Base-by-base conservation (phyloP, 2,329 filamentous ascomycete genomes). In the Ambrosiella xylebori region DNA sequence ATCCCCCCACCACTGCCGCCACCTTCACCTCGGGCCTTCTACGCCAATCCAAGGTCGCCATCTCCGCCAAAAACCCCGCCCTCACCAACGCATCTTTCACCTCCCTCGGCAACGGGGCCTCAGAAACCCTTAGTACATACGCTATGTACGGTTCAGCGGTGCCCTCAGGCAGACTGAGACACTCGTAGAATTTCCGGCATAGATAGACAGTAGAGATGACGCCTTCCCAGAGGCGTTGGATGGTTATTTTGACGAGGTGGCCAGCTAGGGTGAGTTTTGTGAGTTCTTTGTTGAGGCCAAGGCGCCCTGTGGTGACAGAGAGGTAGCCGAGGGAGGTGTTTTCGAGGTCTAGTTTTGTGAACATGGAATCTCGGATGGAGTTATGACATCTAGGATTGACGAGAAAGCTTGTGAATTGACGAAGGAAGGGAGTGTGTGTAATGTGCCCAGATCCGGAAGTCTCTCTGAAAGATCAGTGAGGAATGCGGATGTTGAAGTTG, bases 11-110 rank as follows among this genome's bases (percentile, higher is more conserved):
- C 27, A 3, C 27, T 27, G 27, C 3, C 27, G 27, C 4, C 27
- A 27, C 5, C 27, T 27, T 27, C 27, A 3, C 27, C 7, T 41
- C 27, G 11, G 54, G 36, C 7, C 51, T 57, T 38, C 35, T 49
- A 27, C 19, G 17, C 56, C 54, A 51, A 35, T 56, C 51, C 17
- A 8, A 17, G 1, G 44, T 38, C 3, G 59, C 4, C 35, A 67
- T 68, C 64, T 70, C 72, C 1, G 84, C 86, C 1, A 90, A 68
- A 64, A 88, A 86, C 1, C 86, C 86, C 0, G 78, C 76, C 49
- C 75, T 71, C 59, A 87, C 77, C 0, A 90, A 73, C 56, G 75
- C 72, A 51, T 81, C 76, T 19, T 77, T 70, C 3, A 65, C 64
- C 8, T 67, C 65, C 2, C 68, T 66, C 58, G 85, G 64, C 59